These are phyloP conservation scores for Colletotrichum orchidophilum DNA, from an alignment of 2,329 filamentous ascomycete species.

Conservation along the genomic window DNA sequence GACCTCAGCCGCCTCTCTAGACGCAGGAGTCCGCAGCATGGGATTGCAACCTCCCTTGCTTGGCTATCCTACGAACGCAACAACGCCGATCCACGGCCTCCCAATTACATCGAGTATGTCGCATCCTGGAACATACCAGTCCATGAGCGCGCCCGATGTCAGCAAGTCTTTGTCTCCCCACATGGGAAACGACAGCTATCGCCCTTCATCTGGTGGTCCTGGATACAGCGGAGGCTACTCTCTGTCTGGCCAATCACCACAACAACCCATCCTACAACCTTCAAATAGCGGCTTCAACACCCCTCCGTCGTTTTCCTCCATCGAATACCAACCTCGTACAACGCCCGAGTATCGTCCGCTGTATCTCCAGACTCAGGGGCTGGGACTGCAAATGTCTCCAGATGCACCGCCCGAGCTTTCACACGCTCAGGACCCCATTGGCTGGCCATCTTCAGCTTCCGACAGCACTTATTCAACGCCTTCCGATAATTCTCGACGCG, in stretches of 20 bases:
- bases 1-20: constrained; percentile 32
- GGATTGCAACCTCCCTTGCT: constrained; percentile 23
- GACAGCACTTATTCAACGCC: constrained; percentile 59
- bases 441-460: constrained; percentile 55
- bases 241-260: constrained; percentile 19
- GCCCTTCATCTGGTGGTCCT: constrained; percentile 22
- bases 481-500: constrained; percentile 47
- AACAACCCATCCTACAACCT: constrained; percentile 24
- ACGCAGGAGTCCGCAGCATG: constrained; percentile 15
- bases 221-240: constrained; percentile 29
- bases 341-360: constrained; percentile 26
- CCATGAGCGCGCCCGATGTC: constrained; percentile 18
- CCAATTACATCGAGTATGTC: constrained; percentile 32
- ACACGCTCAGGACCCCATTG: constrained; percentile 47
- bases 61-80: constrained; percentile 24
- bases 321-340: constrained; percentile 34
- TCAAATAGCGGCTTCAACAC: constrained; percentile 18
- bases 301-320: constrained; percentile 12
- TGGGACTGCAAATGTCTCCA: constrained; percentile 22
- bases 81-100: constrained; percentile 17
- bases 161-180: constrained; percentile 32
- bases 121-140: constrained; percentile 14
- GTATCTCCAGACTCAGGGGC: constrained; percentile 29
- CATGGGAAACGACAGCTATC: constrained; percentile 29
- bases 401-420: constrained; percentile 32